A percentile compares a stretch with the other conserved stretches of the same genome.
phyloP scores from a whole-genome alignment of 345 rosid species.

The Reutealis trisperma region DNA sequence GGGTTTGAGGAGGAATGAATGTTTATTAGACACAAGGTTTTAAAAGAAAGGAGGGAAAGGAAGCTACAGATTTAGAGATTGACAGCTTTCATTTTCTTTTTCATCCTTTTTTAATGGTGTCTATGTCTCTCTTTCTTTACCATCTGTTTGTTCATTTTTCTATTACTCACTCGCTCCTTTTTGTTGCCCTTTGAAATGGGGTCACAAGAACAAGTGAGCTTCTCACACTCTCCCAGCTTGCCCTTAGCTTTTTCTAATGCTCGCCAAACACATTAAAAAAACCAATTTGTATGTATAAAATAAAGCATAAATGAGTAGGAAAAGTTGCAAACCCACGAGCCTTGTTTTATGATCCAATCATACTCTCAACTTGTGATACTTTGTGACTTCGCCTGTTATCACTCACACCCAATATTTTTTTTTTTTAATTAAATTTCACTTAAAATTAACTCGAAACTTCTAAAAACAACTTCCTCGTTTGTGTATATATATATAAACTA shows the following conservation, averaged over 20 bases:
- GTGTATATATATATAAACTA: too few species aligned
- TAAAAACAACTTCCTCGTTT: too few species aligned
- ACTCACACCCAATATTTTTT: not conserved
- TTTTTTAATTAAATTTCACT: not conserved
- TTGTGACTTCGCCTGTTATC: constrained; percentile 21
- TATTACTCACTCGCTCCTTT: constrained; percentile 17
- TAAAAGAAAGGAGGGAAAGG: constrained; percentile 32
- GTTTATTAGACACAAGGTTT: constrained; percentile 15
- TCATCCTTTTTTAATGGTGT: constrained; percentile 3
- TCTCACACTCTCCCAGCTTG: constrained; percentile 12
- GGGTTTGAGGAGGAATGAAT: constrained; percentile 14
- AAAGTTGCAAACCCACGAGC: constrained; percentile 48
- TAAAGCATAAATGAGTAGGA: constrained; percentile 8
- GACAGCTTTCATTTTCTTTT: constrained; percentile 34
- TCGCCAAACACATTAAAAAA: constrained; percentile 20
- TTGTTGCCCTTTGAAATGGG: constrained; percentile 42
- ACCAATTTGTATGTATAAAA: too few species aligned
- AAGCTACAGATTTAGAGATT: not conserved
- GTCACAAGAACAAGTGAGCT: constrained; percentile 33
- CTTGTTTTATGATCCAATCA: constrained; percentile 50
- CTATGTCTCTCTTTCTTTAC: constrained; percentile 11
- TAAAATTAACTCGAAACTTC: not conserved
- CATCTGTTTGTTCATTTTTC: constrained; percentile 21
- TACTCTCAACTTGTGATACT: constrained; percentile 31
- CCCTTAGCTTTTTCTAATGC: constrained; percentile 29